Evolutionary conservation across 176 grass and related monocot species (phyloP).

Genomic region (Zoysia japonica): DNA sequence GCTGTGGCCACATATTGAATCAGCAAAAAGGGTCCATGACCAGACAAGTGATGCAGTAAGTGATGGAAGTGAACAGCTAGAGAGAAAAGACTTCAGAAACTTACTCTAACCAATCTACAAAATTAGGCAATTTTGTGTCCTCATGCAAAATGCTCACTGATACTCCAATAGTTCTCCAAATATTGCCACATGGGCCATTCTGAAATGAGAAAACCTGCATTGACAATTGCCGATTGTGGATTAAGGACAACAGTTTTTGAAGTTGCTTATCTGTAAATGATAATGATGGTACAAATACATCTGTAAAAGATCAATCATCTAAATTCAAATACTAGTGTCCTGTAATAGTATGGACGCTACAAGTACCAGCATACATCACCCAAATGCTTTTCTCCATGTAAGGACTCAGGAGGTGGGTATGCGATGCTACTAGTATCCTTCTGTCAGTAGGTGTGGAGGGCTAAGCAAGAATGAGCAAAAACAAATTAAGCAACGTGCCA

Average conservation of each 20-base stretch:
- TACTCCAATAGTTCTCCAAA: constrained; percentile 67
- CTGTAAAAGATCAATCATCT: neutral
- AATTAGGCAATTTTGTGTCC: constrained; percentile 28
- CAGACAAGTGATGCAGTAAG: constrained; percentile 8
- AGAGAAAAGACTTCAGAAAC: constrained; percentile 43
- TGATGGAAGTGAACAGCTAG: constrained; percentile 30
- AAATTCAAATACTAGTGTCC: constrained; percentile 10
- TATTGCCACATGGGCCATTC: constrained; percentile 60
- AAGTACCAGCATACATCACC: neutral
- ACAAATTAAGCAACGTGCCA: neutral
- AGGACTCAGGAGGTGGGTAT: neutral
- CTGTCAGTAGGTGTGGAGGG: neutral
- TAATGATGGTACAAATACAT: constrained; percentile 5
- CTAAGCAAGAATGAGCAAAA: neutral
- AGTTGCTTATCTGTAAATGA: constrained; percentile 1
- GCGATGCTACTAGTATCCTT: neutral
- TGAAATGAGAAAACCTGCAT: constrained; percentile 89
- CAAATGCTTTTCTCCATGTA: neutral
- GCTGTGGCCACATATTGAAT: constrained; percentile 15
- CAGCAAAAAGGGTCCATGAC: neutral
- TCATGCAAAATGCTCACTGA: constrained; percentile 55
- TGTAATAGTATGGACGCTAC: neutral
- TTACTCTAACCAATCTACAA: constrained; percentile 95
- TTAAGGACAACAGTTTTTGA: neutral
- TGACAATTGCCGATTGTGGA: constrained; percentile 24